Base-by-base conservation (phyloP, 495 filamentous ascomycete genomes). In the Penicillium psychrofluorescens region DNA sequence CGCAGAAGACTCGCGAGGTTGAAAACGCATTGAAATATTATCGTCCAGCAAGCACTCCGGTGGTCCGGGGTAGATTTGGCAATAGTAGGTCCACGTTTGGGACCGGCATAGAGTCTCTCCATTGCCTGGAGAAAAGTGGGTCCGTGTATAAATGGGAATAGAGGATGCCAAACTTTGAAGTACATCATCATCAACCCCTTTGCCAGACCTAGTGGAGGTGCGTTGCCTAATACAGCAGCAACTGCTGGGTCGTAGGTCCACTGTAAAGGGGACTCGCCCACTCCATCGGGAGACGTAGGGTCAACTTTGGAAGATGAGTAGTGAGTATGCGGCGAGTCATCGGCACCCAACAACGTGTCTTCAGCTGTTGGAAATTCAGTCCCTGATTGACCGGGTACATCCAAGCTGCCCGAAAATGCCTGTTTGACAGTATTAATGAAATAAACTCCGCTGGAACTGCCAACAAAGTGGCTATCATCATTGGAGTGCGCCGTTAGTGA, bases 121-220 rank as follows among this genome's bases (percentile, higher is more conserved):
- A 74, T 66, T 10, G 62, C 61, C 43, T 63, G 65, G 35, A 76
- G 43, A 45, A 76, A 75, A 11, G 69, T 70, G 10, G 71, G 70
- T 11, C 72, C 69, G 43, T 76, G 72, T 8, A 75, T 53, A 42
- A 76, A 67, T 10, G 73, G 72, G 50, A 73, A 75, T 32, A 74
- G 46, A 36, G 70, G 66, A 60, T 76, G 73, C 67, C 64, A 70
- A 13, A 67, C 53, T 58, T 61, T 63, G 52, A 68, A 68, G 30
- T 68, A 70, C 31, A 55, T 45, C 63, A 68, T 68, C 64, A 70
- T 68, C 12, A 70, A 40, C 15, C 62, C 54, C 27, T 53, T 56
- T 1, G 60, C 59, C 5, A 53, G 31, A 4, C 57, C 51, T 22
- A 58, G 47, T 11, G 57, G 50, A n/a, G 67, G 67, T 6, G 59